phyloP scores from a whole-genome alignment of 2,329 filamentous ascomycete species.

The Chaetomium olivaceum region DNA sequence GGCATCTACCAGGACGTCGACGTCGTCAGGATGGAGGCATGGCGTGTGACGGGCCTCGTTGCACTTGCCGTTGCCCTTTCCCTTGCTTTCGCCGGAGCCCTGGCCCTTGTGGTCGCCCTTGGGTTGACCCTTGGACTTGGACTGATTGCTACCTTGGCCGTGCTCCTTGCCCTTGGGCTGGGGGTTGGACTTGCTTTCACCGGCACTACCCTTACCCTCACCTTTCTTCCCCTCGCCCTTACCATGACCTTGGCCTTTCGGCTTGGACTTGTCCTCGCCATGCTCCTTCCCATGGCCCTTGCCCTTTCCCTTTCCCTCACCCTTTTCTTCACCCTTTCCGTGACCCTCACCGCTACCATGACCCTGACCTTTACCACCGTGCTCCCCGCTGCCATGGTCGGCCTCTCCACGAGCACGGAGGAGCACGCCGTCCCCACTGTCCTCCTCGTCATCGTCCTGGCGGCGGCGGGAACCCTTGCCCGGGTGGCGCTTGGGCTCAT shows the following conservation, averaged over 20 bases:
- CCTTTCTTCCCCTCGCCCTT: not conserved
- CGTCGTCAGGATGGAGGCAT: conserved; percentile 26
- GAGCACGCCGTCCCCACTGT: not conserved
- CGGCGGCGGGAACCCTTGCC: not conserved
- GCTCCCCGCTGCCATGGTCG: not conserved
- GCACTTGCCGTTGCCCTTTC: conserved; percentile 7
- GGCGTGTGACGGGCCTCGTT: not conserved
- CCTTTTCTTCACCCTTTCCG: not conserved
- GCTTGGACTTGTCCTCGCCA: not conserved
- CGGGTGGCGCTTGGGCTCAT: not conserved
- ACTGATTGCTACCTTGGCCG: not conserved
- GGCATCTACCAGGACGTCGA: conserved; percentile 23
- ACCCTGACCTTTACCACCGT: not conserved
- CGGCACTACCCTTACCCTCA: not conserved
- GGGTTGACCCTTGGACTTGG: not conserved
- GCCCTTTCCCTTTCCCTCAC: not conserved
- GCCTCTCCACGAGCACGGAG: not conserved
- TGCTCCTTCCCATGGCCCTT: not conserved
- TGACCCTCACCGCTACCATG: too few species aligned
- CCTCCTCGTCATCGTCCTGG: not conserved
- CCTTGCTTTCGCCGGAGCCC: not conserved
- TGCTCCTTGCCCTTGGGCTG: not conserved
- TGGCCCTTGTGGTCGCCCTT: not conserved
- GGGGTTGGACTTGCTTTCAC: conserved; percentile 1
- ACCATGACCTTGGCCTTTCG: not conserved